Percentiles rank a stretch among this genome's conserved stretches.
Conservation (phyloP, 345 rosid species). For the Brassica napus region DNA sequence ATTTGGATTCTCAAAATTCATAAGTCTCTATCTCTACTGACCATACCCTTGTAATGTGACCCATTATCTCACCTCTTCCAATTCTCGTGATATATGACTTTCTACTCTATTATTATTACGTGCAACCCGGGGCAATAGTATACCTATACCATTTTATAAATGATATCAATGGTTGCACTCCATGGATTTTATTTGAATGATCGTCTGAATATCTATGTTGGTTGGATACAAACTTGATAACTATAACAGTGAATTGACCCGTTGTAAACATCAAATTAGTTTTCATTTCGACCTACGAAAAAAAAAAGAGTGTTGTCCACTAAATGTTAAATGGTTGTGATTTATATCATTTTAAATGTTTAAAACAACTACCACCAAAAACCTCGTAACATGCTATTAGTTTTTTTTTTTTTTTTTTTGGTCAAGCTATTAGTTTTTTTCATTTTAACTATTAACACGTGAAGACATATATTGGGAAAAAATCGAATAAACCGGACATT, state of each 20-base stretch:
- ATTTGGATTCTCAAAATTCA: constrained; percentile 27
- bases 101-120: constrained; percentile 26
- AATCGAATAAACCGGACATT: constrained; percentile 16
- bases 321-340: neutral
- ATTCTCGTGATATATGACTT: constrained; percentile 34
- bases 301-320: neutral
- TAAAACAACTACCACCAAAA: neutral
- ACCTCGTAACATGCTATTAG: neutral
- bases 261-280: neutral
- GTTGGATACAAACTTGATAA: neutral
- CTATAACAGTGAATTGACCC: neutral
- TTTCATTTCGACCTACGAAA: neutral
- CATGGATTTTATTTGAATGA: neutral
- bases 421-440: neutral
- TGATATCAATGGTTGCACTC: neutral
- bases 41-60: constrained; percentile 11
- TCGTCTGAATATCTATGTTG: neutral
- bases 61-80: constrained; percentile 23
- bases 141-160: neutral
- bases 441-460: constrained; percentile 5
- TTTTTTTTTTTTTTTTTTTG: neutral
- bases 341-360: neutral
- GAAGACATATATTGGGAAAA: neutral
- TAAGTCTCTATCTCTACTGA: constrained; percentile 25
- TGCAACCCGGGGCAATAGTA: constrained; percentile 20